phyloP scores from a whole-genome alignment of 352 stramenopile genomes.

The Phytophthora agathidicida region DNA sequence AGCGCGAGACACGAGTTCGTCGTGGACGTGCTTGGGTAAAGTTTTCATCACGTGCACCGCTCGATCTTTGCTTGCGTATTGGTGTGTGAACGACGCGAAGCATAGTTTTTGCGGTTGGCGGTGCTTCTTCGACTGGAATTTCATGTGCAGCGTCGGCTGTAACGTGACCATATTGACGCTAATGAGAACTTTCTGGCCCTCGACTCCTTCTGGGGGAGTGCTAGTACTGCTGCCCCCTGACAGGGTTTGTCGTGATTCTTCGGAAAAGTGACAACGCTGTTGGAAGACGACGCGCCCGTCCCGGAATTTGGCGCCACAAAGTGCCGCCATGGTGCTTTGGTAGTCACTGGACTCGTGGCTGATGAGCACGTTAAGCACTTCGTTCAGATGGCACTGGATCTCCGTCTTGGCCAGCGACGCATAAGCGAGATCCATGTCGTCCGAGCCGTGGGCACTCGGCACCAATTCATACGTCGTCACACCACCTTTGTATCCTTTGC shows the following conservation, averaged over 20 bases:
- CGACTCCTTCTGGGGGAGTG: not conserved
- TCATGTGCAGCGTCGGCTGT: slow-evolving; percentile 32
- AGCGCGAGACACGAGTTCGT: slow-evolving; percentile 45
- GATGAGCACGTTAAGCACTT: slow-evolving; percentile 42
- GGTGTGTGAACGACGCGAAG: slow-evolving; percentile 54
- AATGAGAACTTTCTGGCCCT: slow-evolving; percentile 32
- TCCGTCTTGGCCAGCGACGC: slow-evolving; percentile 49
- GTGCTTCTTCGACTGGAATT: slow-evolving; percentile 36
- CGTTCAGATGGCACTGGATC: slow-evolving; percentile 56
- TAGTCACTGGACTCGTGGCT: slow-evolving; percentile 41
- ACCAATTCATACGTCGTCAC: slow-evolving; percentile 45
- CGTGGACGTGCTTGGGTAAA: slow-evolving; percentile 57
- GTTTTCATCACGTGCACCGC: slow-evolving; percentile 71
- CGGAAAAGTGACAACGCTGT: slow-evolving; percentile 41
- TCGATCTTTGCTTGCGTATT: slow-evolving; percentile 48
- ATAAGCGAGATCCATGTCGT: slow-evolving; percentile 55
- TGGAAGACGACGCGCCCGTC: slow-evolving; percentile 46
- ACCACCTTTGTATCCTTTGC: slow-evolving; percentile 40
- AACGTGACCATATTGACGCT: slow-evolving; percentile 40
- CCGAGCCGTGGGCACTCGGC: slow-evolving; percentile 19
- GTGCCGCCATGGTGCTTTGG: slow-evolving; percentile 40
- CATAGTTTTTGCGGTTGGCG: slow-evolving; percentile 44
- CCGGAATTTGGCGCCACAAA: slow-evolving; percentile 48
- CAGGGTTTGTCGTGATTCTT: slow-evolving; percentile 31
- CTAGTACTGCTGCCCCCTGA: slow-evolving; percentile 5